phyloP scores from a whole-genome alignment of 2,329 filamentous ascomycete species.

The Fusarium liriodendri region DNA sequence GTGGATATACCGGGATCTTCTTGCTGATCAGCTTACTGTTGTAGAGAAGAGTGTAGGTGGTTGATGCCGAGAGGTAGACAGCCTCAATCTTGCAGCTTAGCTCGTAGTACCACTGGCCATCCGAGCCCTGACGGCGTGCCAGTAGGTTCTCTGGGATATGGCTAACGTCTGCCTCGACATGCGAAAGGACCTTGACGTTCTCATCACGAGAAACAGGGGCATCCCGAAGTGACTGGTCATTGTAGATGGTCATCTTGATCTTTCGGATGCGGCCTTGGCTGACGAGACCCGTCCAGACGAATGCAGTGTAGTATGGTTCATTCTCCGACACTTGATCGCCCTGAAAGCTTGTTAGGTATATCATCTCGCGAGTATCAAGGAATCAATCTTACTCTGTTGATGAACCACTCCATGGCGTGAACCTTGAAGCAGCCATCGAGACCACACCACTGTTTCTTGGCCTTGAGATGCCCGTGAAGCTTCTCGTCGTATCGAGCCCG shows the following conservation, averaged over 20 bases:
- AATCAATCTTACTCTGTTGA: conserved; percentile 46
- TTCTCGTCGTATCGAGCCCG: conserved; percentile 46
- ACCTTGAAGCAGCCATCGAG: conserved; percentile 52
- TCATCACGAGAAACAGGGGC: conserved; percentile 52
- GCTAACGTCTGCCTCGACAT: conserved; percentile 54
- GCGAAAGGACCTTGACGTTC: conserved; percentile 51
- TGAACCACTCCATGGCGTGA: conserved; percentile 58
- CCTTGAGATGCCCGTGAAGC: conserved; percentile 45
- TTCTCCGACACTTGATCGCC: conserved; percentile 55
- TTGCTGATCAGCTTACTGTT: conserved; percentile 47
- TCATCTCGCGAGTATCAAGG: neutral
- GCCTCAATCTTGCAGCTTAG: conserved; percentile 55
- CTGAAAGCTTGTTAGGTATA: conserved; percentile 31
- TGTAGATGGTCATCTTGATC: conserved; percentile 52
- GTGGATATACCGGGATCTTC: neutral
- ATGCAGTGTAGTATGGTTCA: conserved; percentile 49
- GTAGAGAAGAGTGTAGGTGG: conserved; percentile 56
- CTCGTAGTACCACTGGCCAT: conserved; percentile 55
- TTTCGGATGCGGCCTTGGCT: conserved; percentile 47
- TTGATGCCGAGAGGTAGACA: conserved; percentile 55
- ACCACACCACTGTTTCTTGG: conserved; percentile 51
- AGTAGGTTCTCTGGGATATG: conserved; percentile 54
- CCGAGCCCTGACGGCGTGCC: conserved; percentile 47
- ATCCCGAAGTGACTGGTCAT: conserved; percentile 44
- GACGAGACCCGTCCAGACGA: conserved; percentile 48